Base-by-base conservation (phyloP, 768 basidiomycete genomes). In the Grammothele lineata region DNA sequence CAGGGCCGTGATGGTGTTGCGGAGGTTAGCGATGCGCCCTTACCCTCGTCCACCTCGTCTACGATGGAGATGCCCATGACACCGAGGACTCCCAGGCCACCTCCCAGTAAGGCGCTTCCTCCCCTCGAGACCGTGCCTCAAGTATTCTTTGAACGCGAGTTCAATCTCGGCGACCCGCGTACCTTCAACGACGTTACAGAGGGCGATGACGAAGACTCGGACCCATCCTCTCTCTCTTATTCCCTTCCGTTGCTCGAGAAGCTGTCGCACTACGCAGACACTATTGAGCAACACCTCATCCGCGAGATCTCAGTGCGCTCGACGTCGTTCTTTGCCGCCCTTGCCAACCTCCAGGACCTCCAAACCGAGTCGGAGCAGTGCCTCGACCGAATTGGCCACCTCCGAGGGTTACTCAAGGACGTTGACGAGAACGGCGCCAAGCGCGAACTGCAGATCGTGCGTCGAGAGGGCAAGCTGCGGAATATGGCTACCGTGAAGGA, bases 321-420 rank as follows among this genome's bases (percentile, higher is more conserved):
- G 0, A 79, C 89, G 1, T 92, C 92, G 1, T 99, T 99, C 77
- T 99, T 98, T 59, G 86, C 94, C 4, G 96, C 96, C 6, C 78
- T 99, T 30, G 80, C 92, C 6, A 99, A 99, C 64, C 74, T 99
- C 7, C 89, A 96, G 59, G 87, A 92, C 53, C 78, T 99, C 10
- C 92, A 93, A 60, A 79, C 87, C 5, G 92, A 96, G 62, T 94
- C 92, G 0, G 78, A 85, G 39, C 77, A 82, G 39, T 94, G 93
- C 59, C 73, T 98, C 5, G 68, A 73, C 36, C 81, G 87, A 37
- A 89, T 97, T 50, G 70, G 76, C 7, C 73, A 80, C 22, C 74
- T 98, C 5, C 87, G 90, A 19, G 61, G 65, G 0, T 76, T 89
- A 41, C 73, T 99, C 11, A 72, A 71, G 35, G 81, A 88, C 19